Evolutionary conservation across 352 stramenopile species (phyloP).

Genomic region (Globisporangium camurandrum): DNA sequence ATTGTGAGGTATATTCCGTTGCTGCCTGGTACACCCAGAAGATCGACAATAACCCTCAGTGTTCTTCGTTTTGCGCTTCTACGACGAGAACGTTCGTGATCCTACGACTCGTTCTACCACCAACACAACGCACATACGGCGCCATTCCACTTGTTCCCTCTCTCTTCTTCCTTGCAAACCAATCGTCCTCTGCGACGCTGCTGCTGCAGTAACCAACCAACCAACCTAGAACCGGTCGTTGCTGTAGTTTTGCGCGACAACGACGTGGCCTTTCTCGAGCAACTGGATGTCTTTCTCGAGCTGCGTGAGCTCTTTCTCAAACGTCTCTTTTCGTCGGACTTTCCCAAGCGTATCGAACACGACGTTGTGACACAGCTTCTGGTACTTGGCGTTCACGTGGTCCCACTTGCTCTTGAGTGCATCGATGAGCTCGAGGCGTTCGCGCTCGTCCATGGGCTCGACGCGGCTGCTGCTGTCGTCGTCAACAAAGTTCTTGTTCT

Average conservation of each 20-base stretch:
- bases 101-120: too few species aligned
- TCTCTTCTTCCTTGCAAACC: too few species aligned
- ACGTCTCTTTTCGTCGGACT: conserved; percentile 88
- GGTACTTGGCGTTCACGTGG: conserved; percentile 90
- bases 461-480: conserved; percentile 52
- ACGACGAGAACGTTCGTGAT: too few species aligned
- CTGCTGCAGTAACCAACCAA: too few species aligned
- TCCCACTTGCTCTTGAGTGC: conserved; percentile 92
- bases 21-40: too few species aligned
- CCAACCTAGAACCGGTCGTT: conserved; percentile 36
- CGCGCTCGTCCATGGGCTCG: conserved; percentile 78
- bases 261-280: conserved; percentile 69
- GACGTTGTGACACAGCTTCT: conserved; percentile 92
- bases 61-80: too few species aligned
- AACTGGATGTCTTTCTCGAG: conserved; percentile 90
- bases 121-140: too few species aligned
- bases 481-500: conserved; percentile 84
- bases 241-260: conserved; percentile 36
- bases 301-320: conserved; percentile 88
- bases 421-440: conserved; percentile 79
- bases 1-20: too few species aligned
- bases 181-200: too few species aligned
- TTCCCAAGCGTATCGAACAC: conserved; percentile 90
- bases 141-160: too few species aligned
- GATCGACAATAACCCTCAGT: too few species aligned